A percentile compares a stretch with the other conserved stretches of the same genome.
phyloP scores from a whole-genome alignment of 2,329 filamentous ascomycete species.

The Ophiocordyceps polyrhachis-furcata region DNA sequence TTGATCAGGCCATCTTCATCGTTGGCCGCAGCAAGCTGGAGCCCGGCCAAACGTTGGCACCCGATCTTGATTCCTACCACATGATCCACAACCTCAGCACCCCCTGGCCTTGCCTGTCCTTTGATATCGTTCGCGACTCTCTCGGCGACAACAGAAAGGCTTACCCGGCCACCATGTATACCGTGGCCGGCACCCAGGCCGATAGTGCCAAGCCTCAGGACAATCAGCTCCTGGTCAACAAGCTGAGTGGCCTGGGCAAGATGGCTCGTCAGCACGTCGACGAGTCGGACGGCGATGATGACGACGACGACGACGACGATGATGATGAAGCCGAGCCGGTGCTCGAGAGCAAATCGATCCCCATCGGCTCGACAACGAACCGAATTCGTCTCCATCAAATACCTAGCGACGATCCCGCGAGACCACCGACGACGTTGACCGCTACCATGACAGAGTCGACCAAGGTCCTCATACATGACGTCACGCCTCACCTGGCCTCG shows the following conservation, averaged over 20 bases:
- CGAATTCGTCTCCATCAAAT: slow-evolving; percentile 77
- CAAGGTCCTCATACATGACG: slow-evolving; percentile 81
- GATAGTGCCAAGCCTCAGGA: slow-evolving; percentile 57
- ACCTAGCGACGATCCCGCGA: slow-evolving; percentile 48
- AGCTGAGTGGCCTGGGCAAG: slow-evolving; percentile 76
- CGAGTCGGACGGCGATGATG: slow-evolving; percentile 46
- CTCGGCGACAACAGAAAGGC: slow-evolving; percentile 77
- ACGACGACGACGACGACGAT: slow-evolving; percentile 58
- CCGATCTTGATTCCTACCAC: slow-evolving; percentile 87
- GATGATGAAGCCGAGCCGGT: slow-evolving; percentile 69
- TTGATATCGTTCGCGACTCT: slow-evolving; percentile 73
- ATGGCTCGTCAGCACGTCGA: slow-evolving; percentile 57
- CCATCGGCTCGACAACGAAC: slow-evolving; percentile 75
- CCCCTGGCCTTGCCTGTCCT: slow-evolving; percentile 92
- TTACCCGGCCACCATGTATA: slow-evolving; percentile 93
- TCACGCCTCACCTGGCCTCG: slow-evolving; percentile 71
- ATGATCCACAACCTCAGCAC: slow-evolving; percentile 92
- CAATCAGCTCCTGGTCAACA: slow-evolving; percentile 90
- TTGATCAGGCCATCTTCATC: slow-evolving; percentile 90
- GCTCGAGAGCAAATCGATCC: slow-evolving; percentile 80
- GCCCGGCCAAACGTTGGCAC: slow-evolving; percentile 75
- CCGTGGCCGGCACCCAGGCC: slow-evolving; percentile 86
- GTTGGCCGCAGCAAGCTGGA: slow-evolving; percentile 84
- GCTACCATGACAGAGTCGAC: slow-evolving; percentile 85
- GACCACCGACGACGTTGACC: slow-evolving; percentile 63